Conservation (phyloP, 768 basidiomycete genomes). For the Pulveroboletus sp. region DNA sequence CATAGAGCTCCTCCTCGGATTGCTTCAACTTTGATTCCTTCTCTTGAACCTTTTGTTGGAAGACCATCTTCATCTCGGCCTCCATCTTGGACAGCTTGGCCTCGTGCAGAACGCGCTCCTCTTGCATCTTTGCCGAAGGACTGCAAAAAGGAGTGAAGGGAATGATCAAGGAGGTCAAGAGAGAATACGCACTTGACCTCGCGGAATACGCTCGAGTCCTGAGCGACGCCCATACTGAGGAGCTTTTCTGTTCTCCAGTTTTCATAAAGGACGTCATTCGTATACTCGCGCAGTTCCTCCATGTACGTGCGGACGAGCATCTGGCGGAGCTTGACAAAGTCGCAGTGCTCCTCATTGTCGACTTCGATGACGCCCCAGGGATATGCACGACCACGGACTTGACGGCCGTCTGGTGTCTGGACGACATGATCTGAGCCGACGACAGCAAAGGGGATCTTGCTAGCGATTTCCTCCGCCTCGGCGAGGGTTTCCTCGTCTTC, state of each 20-base stretch:
- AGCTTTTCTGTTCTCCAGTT: conserved; percentile 98
- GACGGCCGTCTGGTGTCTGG: conserved; percentile 79
- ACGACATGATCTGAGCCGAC: conserved; percentile 91
- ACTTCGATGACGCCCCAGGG: conserved; percentile 99
- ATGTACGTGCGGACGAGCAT: conserved; percentile 99
- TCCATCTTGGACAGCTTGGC: conserved; percentile 99
- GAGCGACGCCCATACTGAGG: conserved; percentile 94
- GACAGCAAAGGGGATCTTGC: conserved; percentile 98
- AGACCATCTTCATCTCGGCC: conserved; percentile 99
- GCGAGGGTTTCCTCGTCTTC: conserved; percentile 98
- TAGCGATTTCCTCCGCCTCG: conserved; percentile 95
- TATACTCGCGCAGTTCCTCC: conserved; percentile 98
- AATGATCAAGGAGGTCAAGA: neutral
- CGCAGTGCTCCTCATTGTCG: conserved; percentile 98
- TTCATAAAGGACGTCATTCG: conserved; percentile 94
- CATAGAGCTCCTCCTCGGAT: conserved; percentile 97
- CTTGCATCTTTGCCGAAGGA: conserved; percentile 93
- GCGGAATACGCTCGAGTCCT: conserved; percentile 97
- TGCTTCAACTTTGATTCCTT: conserved; percentile 99
- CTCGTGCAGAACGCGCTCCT: conserved; percentile 95
- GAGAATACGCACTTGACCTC: conserved; percentile 85
- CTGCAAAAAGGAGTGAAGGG: conserved; percentile 41
- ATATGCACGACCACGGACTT: conserved; percentile 92
- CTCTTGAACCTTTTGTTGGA: conserved; percentile 99
- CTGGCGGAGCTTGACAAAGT: conserved; percentile 98